Evolutionary conservation across 257 asterid genomes (phyloP).

Genomic region (Nicotiana benthamiana): DNA sequence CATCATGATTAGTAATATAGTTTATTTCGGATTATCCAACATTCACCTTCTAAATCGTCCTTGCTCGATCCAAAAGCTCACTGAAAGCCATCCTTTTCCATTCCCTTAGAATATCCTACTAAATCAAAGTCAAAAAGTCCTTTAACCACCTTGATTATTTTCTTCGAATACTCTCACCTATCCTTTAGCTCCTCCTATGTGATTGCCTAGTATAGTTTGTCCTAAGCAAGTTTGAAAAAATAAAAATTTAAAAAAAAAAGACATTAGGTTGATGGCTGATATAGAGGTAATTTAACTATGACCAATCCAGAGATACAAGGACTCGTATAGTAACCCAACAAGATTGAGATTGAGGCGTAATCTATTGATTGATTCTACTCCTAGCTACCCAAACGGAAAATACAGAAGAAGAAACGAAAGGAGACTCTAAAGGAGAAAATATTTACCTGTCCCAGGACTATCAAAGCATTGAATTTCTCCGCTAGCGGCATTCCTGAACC

Average conservation of each 20-base stretch:
- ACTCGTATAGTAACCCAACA: background rate
- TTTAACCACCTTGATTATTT: background rate
- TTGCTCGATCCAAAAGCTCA: background rate
- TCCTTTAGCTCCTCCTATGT: background rate
- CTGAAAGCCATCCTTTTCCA: background rate
- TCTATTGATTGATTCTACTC: background rate
- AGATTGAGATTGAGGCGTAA: background rate
- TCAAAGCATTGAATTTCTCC: conserved; percentile 15
- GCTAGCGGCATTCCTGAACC: conserved; percentile 10
- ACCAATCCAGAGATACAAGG: background rate
- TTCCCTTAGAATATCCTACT: background rate
- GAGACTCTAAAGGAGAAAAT: background rate
- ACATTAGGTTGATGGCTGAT: background rate
- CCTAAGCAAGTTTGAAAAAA: background rate
- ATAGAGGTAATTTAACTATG: background rate
- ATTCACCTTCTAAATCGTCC: background rate
- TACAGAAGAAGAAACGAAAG: background rate
- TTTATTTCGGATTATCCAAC: background rate
- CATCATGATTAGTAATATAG: background rate
- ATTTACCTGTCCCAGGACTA: conserved; percentile 21
- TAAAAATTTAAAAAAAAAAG: too few relatives aligned
- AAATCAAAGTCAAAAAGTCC: background rate
- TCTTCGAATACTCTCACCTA: background rate
- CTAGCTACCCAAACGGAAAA: background rate
- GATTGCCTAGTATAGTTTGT: background rate